These are phyloP conservation scores for Coffea humblotiana DNA, from an alignment of 305 asterid genomes.

Conservation along the genomic window DNA sequence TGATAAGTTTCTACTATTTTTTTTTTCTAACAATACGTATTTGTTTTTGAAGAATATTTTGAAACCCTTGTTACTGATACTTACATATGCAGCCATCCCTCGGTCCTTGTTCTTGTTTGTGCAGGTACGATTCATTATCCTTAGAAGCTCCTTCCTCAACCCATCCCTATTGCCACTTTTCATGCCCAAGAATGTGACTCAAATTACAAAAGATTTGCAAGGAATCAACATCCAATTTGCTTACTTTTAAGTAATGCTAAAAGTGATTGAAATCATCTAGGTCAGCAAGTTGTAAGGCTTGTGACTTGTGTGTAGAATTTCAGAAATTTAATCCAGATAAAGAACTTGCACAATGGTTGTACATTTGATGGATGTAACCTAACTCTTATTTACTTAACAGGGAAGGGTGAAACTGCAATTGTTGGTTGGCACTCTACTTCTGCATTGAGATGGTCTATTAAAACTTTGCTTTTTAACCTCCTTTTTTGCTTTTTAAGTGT, in stretches of 20 bases:
- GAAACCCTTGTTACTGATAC: not conserved
- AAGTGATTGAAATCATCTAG: not conserved
- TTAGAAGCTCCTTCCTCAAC: not conserved
- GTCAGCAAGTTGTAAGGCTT: not conserved
- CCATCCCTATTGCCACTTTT: not conserved
- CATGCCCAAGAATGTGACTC: not conserved
- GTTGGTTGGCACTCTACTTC: not conserved
- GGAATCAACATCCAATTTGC: not conserved
- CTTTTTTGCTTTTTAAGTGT: not conserved
- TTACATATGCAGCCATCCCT: not conserved
- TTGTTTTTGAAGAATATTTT: not conserved
- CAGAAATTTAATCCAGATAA: not conserved
- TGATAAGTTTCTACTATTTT: not conserved
- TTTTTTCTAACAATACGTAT: not conserved
- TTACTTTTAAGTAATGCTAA: not conserved
- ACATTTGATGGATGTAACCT: no score
- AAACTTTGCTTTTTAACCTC: not conserved
- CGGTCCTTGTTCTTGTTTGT: not conserved
- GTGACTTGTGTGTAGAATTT: not conserved
- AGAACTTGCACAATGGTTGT: not conserved
- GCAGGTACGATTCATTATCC: not conserved
- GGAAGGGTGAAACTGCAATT: not conserved
- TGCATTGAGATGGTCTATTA: not conserved
- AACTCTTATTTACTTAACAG: not conserved
- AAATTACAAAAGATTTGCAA: not conserved